phyloP scores from a whole-genome alignment of 176 grass and related monocot species.

The Aegilops sharonensis region DNA sequence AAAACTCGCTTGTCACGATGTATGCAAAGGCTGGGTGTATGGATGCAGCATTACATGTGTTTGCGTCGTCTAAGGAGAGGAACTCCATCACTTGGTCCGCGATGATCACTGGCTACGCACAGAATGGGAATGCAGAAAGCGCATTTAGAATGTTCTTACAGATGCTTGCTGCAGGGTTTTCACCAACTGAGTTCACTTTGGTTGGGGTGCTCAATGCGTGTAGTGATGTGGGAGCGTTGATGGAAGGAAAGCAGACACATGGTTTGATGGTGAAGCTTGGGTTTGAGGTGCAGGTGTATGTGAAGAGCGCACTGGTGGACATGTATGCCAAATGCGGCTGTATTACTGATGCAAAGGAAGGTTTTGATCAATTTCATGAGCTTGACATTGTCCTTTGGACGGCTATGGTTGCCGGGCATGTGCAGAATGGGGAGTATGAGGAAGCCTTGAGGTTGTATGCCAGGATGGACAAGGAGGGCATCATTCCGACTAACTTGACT shows the following conservation, averaged over 20 bases:
- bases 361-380: conserved; percentile 57
- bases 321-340: conserved; percentile 77
- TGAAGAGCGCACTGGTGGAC: conserved; percentile 71
- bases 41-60: conserved; percentile 51
- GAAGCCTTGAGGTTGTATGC: conserved; percentile 62
- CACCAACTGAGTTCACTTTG: conserved; percentile 69
- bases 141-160: conserved; percentile 52
- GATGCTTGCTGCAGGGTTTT: conserved; percentile 60
- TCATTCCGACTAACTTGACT: conserved; percentile 60
- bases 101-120: conserved; percentile 63
- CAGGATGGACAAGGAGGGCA: conserved; percentile 56
- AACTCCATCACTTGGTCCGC: conserved; percentile 84
- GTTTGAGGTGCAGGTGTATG: conserved; percentile 57
- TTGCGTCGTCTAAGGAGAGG: conserved; percentile 48
- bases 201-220: conserved; percentile 68
- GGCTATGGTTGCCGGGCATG: conserved; percentile 59
- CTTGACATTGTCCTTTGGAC: conserved; percentile 67
- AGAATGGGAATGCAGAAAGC: conserved; percentile 53
- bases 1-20: conserved; percentile 72
- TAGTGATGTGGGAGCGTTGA: conserved; percentile 44
- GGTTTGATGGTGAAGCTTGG: conserved; percentile 66
- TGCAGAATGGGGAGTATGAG: conserved; percentile 73
- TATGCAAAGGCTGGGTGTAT: conserved; percentile 62
- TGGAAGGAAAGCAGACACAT: conserved; percentile 61
- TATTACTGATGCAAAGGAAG: conserved; percentile 58